Evolutionary conservation across 2,329 filamentous ascomycete genomes (phyloP), one percentile per base, ranked within the genome.

Genomic region (Aspergillus sp.): DNA sequence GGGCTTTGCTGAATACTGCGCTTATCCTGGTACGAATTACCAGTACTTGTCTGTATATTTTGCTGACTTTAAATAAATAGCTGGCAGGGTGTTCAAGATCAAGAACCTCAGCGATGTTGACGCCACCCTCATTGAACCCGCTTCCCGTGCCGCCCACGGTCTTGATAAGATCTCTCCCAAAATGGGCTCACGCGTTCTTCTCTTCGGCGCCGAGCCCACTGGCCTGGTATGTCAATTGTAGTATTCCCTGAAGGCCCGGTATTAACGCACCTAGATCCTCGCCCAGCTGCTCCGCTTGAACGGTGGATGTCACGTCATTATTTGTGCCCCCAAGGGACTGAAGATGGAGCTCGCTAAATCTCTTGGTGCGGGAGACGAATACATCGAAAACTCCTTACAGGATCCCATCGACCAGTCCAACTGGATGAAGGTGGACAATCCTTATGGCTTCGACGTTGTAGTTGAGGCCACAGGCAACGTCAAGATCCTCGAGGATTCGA

Each of bases 371-470:
- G 81, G 77, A 15, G 80, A 82, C 53, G 74, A 76, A 57, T 83
- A 80, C 57, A 59, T 82, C 23, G 71, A 72, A 35, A 74, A 82
- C 21, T 80, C 78, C 2, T 75, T 77, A 37, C 69, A 73, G 58
- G 78, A 86, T 62, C 80, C 86, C 6, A 74, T 78, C 39, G 80
- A 79, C 15, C 85, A 89, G 68, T 87, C 89, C 71, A 76, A 82
- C 45, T 77, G 85, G 66, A 75, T 91, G 60, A 86, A 85, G 76
- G 74, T 77, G 43, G 81, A 86, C 46, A 86, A 90, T 72, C 87
- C 87, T 0, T 86, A 90, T 66, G 88, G 88, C 3, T 91, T 91
- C 68, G 88, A 91, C 64, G 85, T 90, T 62, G 86, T 89, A 23
- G 82, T 89, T 21, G 86, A 90, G 77, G 87, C 88, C 37, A 90